Evolutionary conservation across 2,329 filamentous ascomycete species (phyloP).

Genomic region (Mycogone perniciosa): DNA sequence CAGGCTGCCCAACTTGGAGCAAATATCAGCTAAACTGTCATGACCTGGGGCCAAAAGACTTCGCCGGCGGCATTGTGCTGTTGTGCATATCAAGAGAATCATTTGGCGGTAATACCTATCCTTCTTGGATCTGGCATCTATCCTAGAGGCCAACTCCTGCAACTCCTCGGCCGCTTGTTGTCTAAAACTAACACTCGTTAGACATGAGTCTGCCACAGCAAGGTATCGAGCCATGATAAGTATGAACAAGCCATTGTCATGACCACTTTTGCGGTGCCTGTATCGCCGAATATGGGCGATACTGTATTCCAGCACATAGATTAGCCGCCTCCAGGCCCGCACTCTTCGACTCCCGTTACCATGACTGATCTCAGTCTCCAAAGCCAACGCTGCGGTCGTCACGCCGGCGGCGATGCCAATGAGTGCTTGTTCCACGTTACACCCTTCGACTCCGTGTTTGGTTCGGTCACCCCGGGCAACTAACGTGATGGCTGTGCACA

Average conservation of each 20-base stretch:
- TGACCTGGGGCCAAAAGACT: constrained; percentile 32
- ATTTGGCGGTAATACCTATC: constrained; percentile 23
- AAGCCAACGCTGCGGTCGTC: constrained; percentile 20
- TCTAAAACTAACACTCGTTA: constrained; percentile 10
- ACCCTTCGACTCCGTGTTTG: constrained; percentile 1
- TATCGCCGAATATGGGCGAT: constrained; percentile 15
- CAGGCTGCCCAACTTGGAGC: constrained; percentile 32
- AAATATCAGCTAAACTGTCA: constrained; percentile 35
- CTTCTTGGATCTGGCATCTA: constrained; percentile 13
- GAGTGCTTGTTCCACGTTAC: constrained; percentile 21
- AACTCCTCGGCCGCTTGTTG: constrained; percentile 19
- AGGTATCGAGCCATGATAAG: constrained; percentile 24
- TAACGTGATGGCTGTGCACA: constrained; percentile 18
- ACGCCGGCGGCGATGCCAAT: constrained; percentile 27
- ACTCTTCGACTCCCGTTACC: constrained; percentile 9
- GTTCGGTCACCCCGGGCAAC: constrained; percentile 16
- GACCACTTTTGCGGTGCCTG: constrained; percentile 3
- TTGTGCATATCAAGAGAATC: constrained; percentile 35
- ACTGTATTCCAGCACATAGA: constrained; percentile 22
- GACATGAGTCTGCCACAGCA: constrained; percentile 15
- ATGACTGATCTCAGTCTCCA: constrained; percentile 9
- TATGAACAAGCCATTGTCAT: constrained; percentile 18
- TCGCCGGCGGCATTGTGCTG: constrained; percentile 43
- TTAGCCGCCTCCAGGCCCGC: constrained; percentile 19
- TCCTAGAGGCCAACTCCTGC: constrained; percentile 13